Percentiles rank a stretch among this genome's conserved stretches.
Conservation (phyloP, 441 rosid genomes). For the Jatropha multifida region DNA sequence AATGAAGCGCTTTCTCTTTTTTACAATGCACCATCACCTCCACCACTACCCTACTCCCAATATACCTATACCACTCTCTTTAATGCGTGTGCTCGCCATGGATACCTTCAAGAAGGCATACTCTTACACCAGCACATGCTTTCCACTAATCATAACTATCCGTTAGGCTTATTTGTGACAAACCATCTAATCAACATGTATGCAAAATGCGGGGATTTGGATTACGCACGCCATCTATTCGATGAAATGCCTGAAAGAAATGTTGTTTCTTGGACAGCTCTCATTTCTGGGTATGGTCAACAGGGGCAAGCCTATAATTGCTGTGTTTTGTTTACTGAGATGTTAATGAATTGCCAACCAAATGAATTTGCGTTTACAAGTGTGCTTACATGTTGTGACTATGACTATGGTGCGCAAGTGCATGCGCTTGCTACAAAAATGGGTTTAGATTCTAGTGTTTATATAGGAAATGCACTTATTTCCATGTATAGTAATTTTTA, state of each 20-base stretch:
- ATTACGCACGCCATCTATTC: conserved; percentile 46
- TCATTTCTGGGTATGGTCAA: conserved; percentile 67
- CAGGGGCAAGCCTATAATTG: conserved; percentile 44
- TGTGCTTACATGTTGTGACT: conserved; percentile 56
- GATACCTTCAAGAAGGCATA: conserved; percentile 47
- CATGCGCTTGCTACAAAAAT: conserved; percentile 65
- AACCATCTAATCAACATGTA: conserved; percentile 66
- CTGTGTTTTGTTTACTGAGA: conserved; percentile 43
- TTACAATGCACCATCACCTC: conserved; percentile 31
- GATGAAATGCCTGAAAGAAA: conserved; percentile 63
- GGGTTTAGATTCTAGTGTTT: conserved; percentile 44
- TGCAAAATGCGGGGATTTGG: conserved; percentile 48
- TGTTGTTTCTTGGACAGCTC: conserved; percentile 68
- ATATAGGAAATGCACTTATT: conserved; percentile 69
- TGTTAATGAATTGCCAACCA: conserved; percentile 57
- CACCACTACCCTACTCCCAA: conserved; percentile 32
- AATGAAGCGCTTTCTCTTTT: conserved; percentile 45
- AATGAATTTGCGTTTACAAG: conserved; percentile 70
- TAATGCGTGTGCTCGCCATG: conserved; percentile 60
- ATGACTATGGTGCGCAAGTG: conserved; percentile 53
- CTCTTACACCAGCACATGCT: conserved; percentile 57
- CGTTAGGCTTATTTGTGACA: conserved; percentile 36
- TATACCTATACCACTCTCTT: conserved; percentile 57
- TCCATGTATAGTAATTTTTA: conserved; percentile 56
- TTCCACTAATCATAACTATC: conserved; percentile 19